Base-by-base conservation (phyloP, 208 protist genomes). In the Leptomonas seymouri region DNA sequence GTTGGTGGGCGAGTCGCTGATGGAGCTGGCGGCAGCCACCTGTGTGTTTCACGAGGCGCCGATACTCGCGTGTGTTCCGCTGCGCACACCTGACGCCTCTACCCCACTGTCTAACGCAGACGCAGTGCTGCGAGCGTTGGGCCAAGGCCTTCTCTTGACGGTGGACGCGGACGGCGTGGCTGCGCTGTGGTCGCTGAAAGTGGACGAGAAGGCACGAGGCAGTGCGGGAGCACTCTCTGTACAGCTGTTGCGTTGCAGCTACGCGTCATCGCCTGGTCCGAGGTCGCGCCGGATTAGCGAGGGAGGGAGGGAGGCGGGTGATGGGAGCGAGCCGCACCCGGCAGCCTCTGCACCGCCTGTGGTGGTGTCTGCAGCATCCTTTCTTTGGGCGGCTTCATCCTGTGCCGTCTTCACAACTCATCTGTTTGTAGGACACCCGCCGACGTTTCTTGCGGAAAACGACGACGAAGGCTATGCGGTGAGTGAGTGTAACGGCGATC, bases 111-210 rank as follows among this genome's bases (percentile, higher is more conserved):
- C 4, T 18, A 8, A 30, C 21, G 4, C 39, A 2, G n/a, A 16
- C 21, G 49, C 14, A 15, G 34, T 15, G 20, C 23, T 36, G 25
- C 21, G n/a, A 16, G 58, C n/a, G 9, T 18, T 16, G 12, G 16
- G 15, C 3, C 21, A 42, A 9, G 30, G n/a, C 36, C 21, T 48
- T 21, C 30, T 80, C 23, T 49, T 84, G 23, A 61, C 78, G 25
- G 34, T 84, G 39, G 78, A 84, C 21, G 62, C 70, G 20, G 71
- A 77, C 44, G 78, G 78, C 15, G 62, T 79, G 57, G 41, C 73
- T 25, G 78, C 53, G 44, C 65, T 84, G 51, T 84, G 78, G 78
- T 65, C 45, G 46, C 61, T 76, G 39, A 20, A 30, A 16, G 28
- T 45, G 25, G 8, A 31, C 2, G 23, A 16, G 41, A 8, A 15